phyloP scores from a whole-genome alignment of 148 eudicot species.

The Rhododendron ferrugineum region DNA sequence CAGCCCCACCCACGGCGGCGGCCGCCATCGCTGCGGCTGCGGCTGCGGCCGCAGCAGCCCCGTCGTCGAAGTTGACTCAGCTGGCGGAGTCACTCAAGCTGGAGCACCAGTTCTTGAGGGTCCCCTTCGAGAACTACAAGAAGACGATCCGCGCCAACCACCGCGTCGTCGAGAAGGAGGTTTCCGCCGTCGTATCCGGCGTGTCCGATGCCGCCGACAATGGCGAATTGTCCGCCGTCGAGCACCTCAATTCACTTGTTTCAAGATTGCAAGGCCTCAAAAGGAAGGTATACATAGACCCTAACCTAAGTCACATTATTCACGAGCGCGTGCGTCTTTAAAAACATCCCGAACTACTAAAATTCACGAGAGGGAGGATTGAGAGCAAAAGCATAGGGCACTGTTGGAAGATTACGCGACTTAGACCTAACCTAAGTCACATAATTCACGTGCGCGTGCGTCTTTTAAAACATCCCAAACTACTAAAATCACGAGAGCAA shows the following conservation, averaged over 20 bases:
- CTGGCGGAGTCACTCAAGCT: conserved; percentile 69
- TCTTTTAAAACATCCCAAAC: not conserved
- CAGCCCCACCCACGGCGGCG: conserved; percentile 11
- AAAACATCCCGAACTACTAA: not conserved
- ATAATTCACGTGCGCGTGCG: not conserved
- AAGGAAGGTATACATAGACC: conserved; percentile 42
- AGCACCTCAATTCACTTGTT: conserved; percentile 67
- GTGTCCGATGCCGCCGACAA: conserved; percentile 41
- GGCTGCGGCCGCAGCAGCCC: conserved; percentile 11
- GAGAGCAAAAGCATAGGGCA: not conserved
- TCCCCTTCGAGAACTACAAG: conserved; percentile 95
- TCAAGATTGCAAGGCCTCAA: conserved; percentile 91
- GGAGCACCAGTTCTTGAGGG: conserved; percentile 86
- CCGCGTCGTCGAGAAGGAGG: conserved; percentile 78
- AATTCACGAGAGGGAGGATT: not conserved
- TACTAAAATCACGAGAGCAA: not conserved
- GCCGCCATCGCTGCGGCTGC: conserved; percentile 13
- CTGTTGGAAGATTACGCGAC: no score
- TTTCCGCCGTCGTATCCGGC: conserved; percentile 59
- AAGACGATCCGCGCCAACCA: conserved; percentile 82
- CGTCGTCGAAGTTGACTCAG: conserved; percentile 33
- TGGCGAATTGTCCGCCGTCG: conserved; percentile 51
- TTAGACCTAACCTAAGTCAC: not conserved
- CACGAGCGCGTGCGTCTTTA: not conserved
- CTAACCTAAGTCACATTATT: not conserved